phyloP scores from a whole-genome alignment of 1,284 basidiomycete genomes.

The Malassezia equina region DNA sequence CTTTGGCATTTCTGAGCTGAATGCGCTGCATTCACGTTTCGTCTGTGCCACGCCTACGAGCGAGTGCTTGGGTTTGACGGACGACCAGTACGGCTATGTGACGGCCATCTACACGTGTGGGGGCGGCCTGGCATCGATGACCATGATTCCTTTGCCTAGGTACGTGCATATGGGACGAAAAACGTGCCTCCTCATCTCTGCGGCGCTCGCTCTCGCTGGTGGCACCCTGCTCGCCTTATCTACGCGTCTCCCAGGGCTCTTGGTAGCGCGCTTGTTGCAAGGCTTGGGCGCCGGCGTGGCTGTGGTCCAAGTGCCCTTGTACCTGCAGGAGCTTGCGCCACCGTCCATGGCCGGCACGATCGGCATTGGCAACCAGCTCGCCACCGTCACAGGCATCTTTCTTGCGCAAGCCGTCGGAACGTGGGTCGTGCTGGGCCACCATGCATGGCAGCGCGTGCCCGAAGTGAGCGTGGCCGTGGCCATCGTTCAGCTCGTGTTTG shows the following conservation, averaged over 20 bases:
- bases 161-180: constrained; percentile 17
- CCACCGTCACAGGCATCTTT: constrained; percentile 44
- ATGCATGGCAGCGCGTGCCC: constrained; percentile 49
- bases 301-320: constrained; percentile 75
- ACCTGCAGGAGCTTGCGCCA: constrained; percentile 70
- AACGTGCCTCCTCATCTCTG: constrained; percentile 18
- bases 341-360: constrained; percentile 60
- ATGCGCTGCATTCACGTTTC: constrained; percentile 35
- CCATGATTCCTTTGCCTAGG: constrained; percentile 20
- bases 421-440: constrained; percentile 36
- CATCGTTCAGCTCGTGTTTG: constrained; percentile 41
- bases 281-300: constrained; percentile 73
- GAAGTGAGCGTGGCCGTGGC: constrained; percentile 36
- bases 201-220: constrained; percentile 16
- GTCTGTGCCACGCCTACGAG: background rate
- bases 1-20: constrained; percentile 42
- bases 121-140: constrained; percentile 59
- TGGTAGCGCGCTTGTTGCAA: constrained; percentile 54
- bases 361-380: constrained; percentile 67
- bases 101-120: constrained; percentile 71
- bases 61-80: constrained; percentile 10
- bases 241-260: constrained; percentile 4
- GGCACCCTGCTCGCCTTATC: constrained; percentile 18
- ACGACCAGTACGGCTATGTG: constrained; percentile 10
- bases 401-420: constrained; percentile 47